Evolutionary conservation across 106 monocot genomes (phyloP), one percentile per base, ranked within the genome.

Genomic region (Allium fistulosum): DNA sequence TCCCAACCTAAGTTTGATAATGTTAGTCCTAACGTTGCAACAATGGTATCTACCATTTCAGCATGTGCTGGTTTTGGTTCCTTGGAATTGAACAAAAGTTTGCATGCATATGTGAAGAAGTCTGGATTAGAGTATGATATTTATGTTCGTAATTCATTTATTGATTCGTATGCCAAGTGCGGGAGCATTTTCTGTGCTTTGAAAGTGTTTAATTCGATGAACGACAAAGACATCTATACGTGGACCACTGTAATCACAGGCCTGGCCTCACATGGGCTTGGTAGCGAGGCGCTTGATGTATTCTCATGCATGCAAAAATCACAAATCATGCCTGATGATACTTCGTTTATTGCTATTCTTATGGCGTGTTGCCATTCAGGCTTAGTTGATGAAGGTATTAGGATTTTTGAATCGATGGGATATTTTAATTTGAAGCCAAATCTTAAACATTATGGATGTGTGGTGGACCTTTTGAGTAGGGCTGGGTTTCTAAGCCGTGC

Each of bases 331-430:
- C 77, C 79, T 0, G 85, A 85, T 66, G 76, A 77, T 9, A 70
- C 74, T 46, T 73, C 85, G 1, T 79, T 85, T 66, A 53, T 85
- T 46, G 81, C 73, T 2, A 67, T 81, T 48, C 81, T 85, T 22
- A 78, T 76, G 59, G 85, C 85, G 26, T 85, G 85, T 58, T 79
- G 85, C 66, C 85, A 81, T 76, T 61, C 76, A 14, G 85, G 85
- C 1, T 66, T 85, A 65, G 78, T 81, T 12, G 58, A 79, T 62
- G 73, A 81, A 73, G 81, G 78, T 7, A 52, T 79, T 14, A 4
- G 13, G 51, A 61, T 81, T 50, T 81, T 85, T 48, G 58, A 76
- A n/a, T 78, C 63, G 1, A 85, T 85, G 85, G 66, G 75, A 16
- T 52, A 48, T 2, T 70, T 75, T 16, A 58, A 49, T 13, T 62